Evolutionary conservation across 257 asterid genomes (phyloP).

Genomic region (Ophiorrhiza pumila): DNA sequence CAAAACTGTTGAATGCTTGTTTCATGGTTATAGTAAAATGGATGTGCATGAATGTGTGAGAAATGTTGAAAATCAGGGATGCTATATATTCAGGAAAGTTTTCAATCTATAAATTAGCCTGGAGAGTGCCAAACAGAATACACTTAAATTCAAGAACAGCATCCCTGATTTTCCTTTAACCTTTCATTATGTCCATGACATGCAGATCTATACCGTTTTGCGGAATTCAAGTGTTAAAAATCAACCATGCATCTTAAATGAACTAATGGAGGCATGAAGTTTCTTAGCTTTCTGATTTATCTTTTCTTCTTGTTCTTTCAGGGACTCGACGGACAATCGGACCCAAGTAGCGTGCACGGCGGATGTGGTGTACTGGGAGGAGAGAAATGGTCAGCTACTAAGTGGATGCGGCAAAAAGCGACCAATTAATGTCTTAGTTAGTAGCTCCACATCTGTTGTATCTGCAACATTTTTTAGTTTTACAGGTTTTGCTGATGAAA

Average conservation of each 20-base stretch:
- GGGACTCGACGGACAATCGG: slow-evolving; percentile 81
- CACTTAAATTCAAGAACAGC: neutral
- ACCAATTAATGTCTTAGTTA: slow-evolving; percentile 22
- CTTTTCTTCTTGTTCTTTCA: slow-evolving; percentile 19
- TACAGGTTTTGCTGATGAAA: neutral
- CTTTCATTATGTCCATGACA: neutral
- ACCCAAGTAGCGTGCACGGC: slow-evolving; percentile 70
- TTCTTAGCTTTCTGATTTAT: neutral
- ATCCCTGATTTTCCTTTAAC: too few species aligned
- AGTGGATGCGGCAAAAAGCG: slow-evolving; percentile 78
- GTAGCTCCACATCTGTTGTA: neutral
- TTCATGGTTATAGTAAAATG: neutral
- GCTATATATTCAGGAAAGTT: neutral
- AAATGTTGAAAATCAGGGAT: neutral
- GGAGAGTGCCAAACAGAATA: neutral
- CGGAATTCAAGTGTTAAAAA: neutral
- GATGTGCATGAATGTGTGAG: neutral
- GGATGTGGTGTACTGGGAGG: slow-evolving; percentile 80
- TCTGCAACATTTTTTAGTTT: neutral
- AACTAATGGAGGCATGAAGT: neutral
- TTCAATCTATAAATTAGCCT: neutral
- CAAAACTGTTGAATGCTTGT: neutral
- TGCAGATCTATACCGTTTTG: neutral
- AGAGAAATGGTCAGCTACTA: slow-evolving; percentile 94
- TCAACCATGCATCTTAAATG: neutral